These are phyloP conservation scores for Farysia itapuensis DNA, from an alignment of 1,284 basidiomycete genomes.

Conservation along the genomic window DNA sequence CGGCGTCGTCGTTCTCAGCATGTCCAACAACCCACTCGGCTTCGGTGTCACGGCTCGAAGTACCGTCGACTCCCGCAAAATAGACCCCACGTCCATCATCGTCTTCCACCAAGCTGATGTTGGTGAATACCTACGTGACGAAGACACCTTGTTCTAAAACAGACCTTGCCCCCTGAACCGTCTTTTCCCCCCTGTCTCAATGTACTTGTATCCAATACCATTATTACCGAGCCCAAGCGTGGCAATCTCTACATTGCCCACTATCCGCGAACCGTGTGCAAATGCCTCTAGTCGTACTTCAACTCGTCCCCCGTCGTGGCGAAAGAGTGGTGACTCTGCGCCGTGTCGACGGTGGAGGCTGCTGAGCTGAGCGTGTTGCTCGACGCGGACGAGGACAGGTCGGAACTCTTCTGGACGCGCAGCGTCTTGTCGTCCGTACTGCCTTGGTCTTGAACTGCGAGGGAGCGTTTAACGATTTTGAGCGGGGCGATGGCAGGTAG, in stretches of 20 bases:
- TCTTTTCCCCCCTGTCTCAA: too few relatives aligned
- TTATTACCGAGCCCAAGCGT: too few relatives aligned
- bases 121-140: conserved; percentile 58
- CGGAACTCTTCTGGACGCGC: neutral
- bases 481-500: conserved; percentile 5
- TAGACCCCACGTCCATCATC: conserved; percentile 96
- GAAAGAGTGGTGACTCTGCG: neutral
- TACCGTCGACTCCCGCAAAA: conserved; percentile 91
- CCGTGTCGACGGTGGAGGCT: neutral
- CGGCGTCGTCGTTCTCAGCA: conserved; percentile 93
- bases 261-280: neutral
- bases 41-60: conserved; percentile 97
- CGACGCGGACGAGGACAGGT: neutral
- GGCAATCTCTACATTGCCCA: neutral
- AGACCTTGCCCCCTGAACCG: too few relatives aligned
- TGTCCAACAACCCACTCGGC: conserved; percentile 79
- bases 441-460: neutral
- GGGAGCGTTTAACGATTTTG: conserved; percentile 7
- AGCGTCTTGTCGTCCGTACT: neutral
- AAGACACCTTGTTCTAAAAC: conserved; percentile 55
- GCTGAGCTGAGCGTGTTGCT: too few relatives aligned
- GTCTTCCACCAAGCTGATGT: conserved; percentile 89
- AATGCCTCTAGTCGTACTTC: neutral
- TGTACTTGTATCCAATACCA: too few relatives aligned
- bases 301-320: neutral